Evolutionary conservation across 139 green algal species (phyloP).

Genomic region (Tetraselmis chui): DNA sequence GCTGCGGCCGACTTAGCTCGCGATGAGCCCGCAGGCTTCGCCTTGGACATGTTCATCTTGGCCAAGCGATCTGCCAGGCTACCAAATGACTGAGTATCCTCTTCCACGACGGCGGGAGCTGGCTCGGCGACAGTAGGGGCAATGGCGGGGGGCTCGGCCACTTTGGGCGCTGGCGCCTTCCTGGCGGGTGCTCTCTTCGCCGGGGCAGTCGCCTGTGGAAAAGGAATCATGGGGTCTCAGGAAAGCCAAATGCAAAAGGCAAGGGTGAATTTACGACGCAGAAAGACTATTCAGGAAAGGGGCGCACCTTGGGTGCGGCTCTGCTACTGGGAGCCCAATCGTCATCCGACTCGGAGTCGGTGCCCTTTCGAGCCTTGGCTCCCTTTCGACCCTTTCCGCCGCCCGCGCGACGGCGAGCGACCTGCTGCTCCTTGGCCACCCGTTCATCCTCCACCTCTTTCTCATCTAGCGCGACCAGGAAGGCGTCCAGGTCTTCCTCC

Average conservation of each 20-base stretch:
- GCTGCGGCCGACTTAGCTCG: neutral
- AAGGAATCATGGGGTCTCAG: too few relatives aligned
- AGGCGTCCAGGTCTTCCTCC: conserved; percentile 70
- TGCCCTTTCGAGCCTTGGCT: neutral
- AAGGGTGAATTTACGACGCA: too few relatives aligned
- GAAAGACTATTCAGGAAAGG: too few relatives aligned
- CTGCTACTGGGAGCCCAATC: conserved; percentile 4
- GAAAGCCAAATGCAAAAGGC: too few relatives aligned
- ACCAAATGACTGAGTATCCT: neutral
- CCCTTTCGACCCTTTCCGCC: conserved; percentile 1
- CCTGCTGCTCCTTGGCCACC: conserved; percentile 20
- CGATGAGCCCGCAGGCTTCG: neutral
- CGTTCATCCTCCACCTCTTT: conserved; percentile 46
- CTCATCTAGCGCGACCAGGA: conserved; percentile 49
- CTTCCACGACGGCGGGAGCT: neutral
- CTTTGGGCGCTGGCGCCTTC: neutral
- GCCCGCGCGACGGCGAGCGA: conserved; percentile 14
- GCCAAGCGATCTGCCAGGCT: conserved; percentile 2
- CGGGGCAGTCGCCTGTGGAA: conserved; percentile 22
- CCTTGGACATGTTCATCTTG: neutral
- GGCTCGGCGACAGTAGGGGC: neutral
- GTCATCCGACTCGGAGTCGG: neutral
- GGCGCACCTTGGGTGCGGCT: neutral
- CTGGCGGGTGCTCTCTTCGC: neutral
- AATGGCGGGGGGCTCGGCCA: conserved; percentile 5